Evolutionary conservation across 1,139 yeast species (phyloP), one percentile per base, ranked within the genome.

Genomic region (Blastobotrys raffinosifermentans): DNA sequence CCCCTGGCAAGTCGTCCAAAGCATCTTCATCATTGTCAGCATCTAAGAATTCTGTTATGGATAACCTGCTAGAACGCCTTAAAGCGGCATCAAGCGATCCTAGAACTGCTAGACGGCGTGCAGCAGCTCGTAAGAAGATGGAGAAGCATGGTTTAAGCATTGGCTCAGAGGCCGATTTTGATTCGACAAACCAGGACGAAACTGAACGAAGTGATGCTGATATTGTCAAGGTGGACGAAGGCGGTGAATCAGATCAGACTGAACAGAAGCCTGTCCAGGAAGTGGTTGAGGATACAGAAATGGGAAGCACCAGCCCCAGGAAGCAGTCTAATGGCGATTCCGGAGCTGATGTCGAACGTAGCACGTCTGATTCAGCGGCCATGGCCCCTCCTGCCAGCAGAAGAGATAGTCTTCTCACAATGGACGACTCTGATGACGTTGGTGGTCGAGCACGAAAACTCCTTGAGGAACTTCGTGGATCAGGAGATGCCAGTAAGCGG

Each of bases 91-190:
- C 77, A 4, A 79, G 85, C 3, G 93, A 84, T 53, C 79, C 93
- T 0, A 64, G 83, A 1, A 77, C 91, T 5, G 94, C 95, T 0
- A 67, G 94, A 49, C 77, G 86, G 51, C 69, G 93, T 43, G 95
- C 94, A 0, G 66, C 82, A 46, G 83, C 89, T 48, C 73, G 91
- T 46, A 45, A 49, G 33, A 53, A 55, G 30, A 50, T 53, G 55
- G 53, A 51, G 7, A 56, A 47, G 23, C 56, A 49, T n/a, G n/a
- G n/a, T n/a, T n/a, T n/a, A n/a, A n/a, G n/a, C n/a, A n/a, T n/a
- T n/a, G n/a, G n/a, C n/a, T n/a, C n/a, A n/a, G n/a, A n/a, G n/a
- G n/a, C n/a, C n/a, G n/a, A n/a, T n/a, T n/a, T n/a, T n/a, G n/a
- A n/a, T n/a, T n/a, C n/a, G n/a, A n/a, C n/a, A n/a, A n/a, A n/a